These are phyloP conservation scores for Tetrapyrgos nigripes DNA, from an alignment of 1,284 basidiomycete genomes.

Conservation along the genomic window DNA sequence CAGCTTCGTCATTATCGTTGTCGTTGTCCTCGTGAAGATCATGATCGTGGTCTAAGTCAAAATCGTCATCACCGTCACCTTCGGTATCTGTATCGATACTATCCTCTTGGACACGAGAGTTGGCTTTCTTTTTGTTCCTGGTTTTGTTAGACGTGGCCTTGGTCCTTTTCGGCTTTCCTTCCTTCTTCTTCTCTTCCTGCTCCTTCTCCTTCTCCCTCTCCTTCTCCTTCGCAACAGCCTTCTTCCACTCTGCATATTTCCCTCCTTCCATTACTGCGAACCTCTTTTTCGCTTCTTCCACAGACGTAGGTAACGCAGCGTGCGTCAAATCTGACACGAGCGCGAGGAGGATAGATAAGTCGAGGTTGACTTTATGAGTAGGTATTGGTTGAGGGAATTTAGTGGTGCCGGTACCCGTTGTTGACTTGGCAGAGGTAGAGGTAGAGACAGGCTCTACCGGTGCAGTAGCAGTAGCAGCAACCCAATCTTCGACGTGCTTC, in stretches of 20 bases:
- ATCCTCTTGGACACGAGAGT: neutral
- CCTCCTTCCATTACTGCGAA: conserved; percentile 66
- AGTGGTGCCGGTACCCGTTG: conserved; percentile 30
- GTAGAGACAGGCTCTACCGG: no score
- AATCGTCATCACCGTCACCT: conserved; percentile 2
- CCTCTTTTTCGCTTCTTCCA: conserved; percentile 63
- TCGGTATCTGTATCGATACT: neutral
- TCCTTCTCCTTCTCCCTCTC: conserved; percentile 36
- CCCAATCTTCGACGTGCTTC: no score
- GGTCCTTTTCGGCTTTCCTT: no score
- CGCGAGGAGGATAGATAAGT: conserved; percentile 83
- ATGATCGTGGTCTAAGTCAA: conserved; percentile 17
- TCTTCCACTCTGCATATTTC: conserved; percentile 57
- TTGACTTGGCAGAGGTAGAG: neutral
- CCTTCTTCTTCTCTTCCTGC: conserved; percentile 22
- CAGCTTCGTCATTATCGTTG: neutral
- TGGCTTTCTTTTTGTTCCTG: conserved; percentile 25
- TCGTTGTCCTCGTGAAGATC: neutral
- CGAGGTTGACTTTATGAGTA: conserved; percentile 72
- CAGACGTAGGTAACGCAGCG: conserved; percentile 62
- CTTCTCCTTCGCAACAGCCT: conserved; percentile 19
- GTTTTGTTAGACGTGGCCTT: conserved; percentile 20
- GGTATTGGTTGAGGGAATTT: conserved; percentile 37
- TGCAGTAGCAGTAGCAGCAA: no score
- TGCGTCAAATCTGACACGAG: conserved; percentile 86